Percentiles rank a stretch among this genome's conserved stretches.
Evolutionary conservation across 2,329 filamentous ascomycete genomes (phyloP).

Genomic region (Pseudocercospora vitis): DNA sequence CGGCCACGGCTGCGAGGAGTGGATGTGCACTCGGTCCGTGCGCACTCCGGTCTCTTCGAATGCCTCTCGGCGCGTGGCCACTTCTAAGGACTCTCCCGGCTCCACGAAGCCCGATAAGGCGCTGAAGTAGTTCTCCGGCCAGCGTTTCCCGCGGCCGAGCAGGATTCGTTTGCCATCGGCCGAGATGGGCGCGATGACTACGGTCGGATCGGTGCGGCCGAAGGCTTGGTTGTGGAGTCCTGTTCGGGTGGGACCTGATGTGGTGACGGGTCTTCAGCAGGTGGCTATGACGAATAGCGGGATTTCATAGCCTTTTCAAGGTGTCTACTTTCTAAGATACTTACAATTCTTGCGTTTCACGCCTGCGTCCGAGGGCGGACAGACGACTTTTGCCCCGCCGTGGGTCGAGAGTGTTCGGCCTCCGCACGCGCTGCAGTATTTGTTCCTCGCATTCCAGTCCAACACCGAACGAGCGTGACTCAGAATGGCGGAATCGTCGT

Average conservation of each 20-base stretch:
- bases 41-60: constrained; percentile 82
- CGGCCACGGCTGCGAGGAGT: constrained; percentile 84
- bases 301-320: too few species aligned
- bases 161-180: constrained; percentile 26
- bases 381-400: constrained; percentile 27
- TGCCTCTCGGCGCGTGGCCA: constrained; percentile 78
- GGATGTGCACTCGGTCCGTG: constrained; percentile 75
- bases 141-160: constrained; percentile 25
- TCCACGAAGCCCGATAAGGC: constrained; percentile 68
- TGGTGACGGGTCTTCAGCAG: too few species aligned
- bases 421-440: constrained; percentile 27
- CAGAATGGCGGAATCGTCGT: constrained; percentile 24
- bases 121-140: constrained; percentile 29
- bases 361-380: constrained; percentile 26
- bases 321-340: background rate
- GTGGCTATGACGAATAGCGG: too few species aligned
- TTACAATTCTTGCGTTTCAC: constrained; percentile 16
- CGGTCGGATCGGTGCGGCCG: constrained; percentile 27
- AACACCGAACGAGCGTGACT: constrained; percentile 27
- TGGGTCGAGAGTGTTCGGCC: constrained; percentile 24
- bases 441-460: constrained; percentile 27
- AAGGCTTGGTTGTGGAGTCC: constrained; percentile 30
- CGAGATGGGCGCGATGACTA: constrained; percentile 28
- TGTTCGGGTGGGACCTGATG: constrained; percentile 25
- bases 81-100: constrained; percentile 80